Percentiles rank a stretch among this genome's conserved stretches.
These are phyloP conservation scores for Russula foetens DNA, from an alignment of 768 basidiomycete species.

Conservation along the genomic window DNA sequence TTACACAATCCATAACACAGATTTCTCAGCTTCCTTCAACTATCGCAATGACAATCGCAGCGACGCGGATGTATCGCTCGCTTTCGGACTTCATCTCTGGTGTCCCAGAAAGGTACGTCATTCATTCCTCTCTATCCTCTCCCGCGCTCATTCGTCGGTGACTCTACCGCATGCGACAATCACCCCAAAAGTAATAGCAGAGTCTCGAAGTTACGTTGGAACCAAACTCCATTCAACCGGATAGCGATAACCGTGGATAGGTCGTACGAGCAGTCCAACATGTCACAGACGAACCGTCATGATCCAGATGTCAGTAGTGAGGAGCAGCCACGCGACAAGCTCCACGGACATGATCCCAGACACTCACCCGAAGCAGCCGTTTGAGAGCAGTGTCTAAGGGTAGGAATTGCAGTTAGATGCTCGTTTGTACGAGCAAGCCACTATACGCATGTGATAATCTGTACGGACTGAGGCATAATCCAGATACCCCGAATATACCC, in stretches of 20 bases:
- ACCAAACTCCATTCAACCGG: not conserved
- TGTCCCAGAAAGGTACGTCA: not conserved
- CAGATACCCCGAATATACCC: too few relatives aligned
- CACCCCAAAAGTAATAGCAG: too few relatives aligned
- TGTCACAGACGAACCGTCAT: not conserved
- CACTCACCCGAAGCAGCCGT: not conserved
- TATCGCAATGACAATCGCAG: not conserved
- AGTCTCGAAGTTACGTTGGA: too few relatives aligned
- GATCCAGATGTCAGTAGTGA: not conserved
- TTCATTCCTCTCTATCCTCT: not conserved
- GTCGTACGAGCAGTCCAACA: not conserved
- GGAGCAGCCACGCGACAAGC: not conserved
- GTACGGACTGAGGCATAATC: too few relatives aligned
- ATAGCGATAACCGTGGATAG: not conserved
- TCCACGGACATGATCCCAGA: not conserved
- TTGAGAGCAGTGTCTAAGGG: not conserved
- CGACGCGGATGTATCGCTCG: slow-evolving; percentile 6
- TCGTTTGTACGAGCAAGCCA: too few relatives aligned
- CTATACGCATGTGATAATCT: too few relatives aligned
- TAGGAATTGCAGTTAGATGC: too few relatives aligned
- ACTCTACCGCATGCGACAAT: too few relatives aligned
- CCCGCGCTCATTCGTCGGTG: not conserved
- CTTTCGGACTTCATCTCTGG: not conserved
- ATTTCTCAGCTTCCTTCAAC: not conserved
- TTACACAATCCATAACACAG: not conserved